phyloP scores from a whole-genome alignment of 257 asterid genomes.

The Capsicum rhomboideum region DNA sequence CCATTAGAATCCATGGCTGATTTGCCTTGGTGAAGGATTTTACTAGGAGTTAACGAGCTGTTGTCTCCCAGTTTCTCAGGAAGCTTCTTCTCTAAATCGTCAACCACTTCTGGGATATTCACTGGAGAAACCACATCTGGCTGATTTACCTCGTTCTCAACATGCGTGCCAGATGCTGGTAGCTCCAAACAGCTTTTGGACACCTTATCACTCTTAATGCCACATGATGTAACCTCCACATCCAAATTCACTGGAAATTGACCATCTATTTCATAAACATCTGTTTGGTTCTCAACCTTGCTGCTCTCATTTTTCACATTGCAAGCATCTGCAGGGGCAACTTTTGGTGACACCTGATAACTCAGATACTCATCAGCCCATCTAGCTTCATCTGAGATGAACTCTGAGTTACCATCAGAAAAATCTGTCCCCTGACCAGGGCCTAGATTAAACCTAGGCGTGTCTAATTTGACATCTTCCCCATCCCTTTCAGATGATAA shows the following conservation, averaged over 20 bases:
- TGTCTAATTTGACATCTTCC: constrained; percentile 48
- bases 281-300: constrained; percentile 18
- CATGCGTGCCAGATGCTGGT: background rate
- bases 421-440: constrained; percentile 52
- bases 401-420: constrained; percentile 16
- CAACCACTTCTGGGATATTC: constrained; percentile 18
- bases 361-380: constrained; percentile 39
- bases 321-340: constrained; percentile 12
- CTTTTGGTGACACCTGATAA: constrained; percentile 16
- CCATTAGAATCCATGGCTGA: constrained; percentile 15
- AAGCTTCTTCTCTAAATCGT: constrained; percentile 20
- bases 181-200: background rate
- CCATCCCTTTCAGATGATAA: constrained; percentile 44
- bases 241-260: constrained; percentile 7
- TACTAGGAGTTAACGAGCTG: constrained; percentile 25
- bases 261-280: constrained; percentile 22
- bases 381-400: constrained; percentile 31
- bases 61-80: constrained; percentile 17
- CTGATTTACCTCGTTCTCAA: background rate
- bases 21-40: background rate
- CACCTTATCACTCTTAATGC: constrained; percentile 14
- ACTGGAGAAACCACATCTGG: constrained; percentile 16
- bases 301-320: constrained; percentile 7
- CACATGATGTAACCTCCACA: constrained; percentile 15
- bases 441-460: constrained; percentile 67